A percentile compares a stretch with the other conserved stretches of the same genome.
phyloP scores from a whole-genome alignment of 75 land plant species.

The Sequoiadendron giganteum region DNA sequence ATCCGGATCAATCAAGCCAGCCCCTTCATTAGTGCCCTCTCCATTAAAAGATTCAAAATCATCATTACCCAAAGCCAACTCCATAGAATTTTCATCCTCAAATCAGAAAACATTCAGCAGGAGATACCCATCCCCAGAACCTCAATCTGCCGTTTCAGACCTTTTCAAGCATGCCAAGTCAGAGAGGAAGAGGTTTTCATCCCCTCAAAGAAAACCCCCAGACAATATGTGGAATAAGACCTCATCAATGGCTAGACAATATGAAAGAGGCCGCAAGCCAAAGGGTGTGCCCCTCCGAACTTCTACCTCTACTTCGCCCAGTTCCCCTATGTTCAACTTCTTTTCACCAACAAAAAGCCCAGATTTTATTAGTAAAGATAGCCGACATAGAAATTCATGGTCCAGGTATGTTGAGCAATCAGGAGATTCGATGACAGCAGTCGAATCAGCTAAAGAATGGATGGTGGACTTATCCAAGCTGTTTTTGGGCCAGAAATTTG shows the following conservation, averaged over 20 bases:
- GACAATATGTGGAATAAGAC: conserved; percentile 5
- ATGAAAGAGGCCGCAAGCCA: not conserved
- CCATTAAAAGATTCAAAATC: not conserved
- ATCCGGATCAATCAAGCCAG: not conserved
- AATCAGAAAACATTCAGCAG: not conserved
- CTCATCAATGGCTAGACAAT: not conserved
- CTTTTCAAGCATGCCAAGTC: conserved; percentile 43
- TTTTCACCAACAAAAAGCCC: conserved; percentile 2
- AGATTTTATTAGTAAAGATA: not conserved
- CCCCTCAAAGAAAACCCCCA: conserved; percentile 20
- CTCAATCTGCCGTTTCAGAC: conserved; percentile 29
- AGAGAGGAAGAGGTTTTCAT: conserved; percentile 31
- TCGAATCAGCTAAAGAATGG: conserved; percentile 53
- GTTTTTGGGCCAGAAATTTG: conserved; percentile 80
- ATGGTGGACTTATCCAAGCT: conserved; percentile 73
- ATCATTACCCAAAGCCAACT: not conserved
- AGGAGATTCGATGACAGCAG: conserved; percentile 46
- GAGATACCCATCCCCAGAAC: conserved; percentile 33
- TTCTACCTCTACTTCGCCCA: not conserved
- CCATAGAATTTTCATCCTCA: not conserved
- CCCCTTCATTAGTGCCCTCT: not conserved
- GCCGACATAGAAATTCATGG: conserved; percentile 28
- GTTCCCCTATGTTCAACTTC: not conserved
- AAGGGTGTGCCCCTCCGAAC: not conserved
- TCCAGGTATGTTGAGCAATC: conserved; percentile 50